A percentile compares a stretch with the other conserved stretches of the same genome.
These are phyloP conservation scores for Fagopyrum esculentum DNA, from an alignment of 148 eudicot genomes.

Conservation along the genomic window DNA sequence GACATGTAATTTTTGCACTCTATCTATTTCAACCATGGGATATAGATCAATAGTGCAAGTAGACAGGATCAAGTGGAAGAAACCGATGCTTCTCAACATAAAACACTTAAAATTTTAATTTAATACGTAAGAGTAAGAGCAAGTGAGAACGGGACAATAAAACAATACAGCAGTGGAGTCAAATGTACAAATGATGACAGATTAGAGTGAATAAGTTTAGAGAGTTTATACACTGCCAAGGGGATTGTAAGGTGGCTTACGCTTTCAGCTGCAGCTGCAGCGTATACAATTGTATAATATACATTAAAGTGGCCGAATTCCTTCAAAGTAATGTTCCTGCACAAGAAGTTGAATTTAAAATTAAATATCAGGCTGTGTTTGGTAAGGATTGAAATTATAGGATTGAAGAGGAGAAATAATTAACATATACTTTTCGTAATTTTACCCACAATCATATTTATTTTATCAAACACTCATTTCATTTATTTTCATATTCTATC, in stretches of 20 bases:
- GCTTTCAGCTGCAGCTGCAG: not conserved
- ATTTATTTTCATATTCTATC: too few species aligned
- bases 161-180: not conserved
- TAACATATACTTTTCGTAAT: too few species aligned
- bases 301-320: not conserved
- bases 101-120: not conserved
- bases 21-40: not conserved
- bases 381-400: too few species aligned
- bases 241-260: conserved; percentile 3
- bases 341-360: not conserved
- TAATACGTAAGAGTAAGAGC: not conserved
- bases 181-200: conserved; percentile 6
- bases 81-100: not conserved
- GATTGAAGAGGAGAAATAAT: too few species aligned
- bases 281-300: not conserved
- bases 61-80: not conserved
- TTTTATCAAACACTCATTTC: too few species aligned
- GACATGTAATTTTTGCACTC: not conserved
- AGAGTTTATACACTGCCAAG: not conserved
- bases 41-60: too few species aligned
- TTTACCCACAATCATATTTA: too few species aligned
- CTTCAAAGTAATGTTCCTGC: conserved; percentile 6
- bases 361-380: not conserved
- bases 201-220: not conserved
- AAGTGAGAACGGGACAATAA: not conserved